Evolutionary conservation across 768 basidiomycete genomes (phyloP), one percentile per base, ranked within the genome.

Genomic region (Pluteus cervinus): DNA sequence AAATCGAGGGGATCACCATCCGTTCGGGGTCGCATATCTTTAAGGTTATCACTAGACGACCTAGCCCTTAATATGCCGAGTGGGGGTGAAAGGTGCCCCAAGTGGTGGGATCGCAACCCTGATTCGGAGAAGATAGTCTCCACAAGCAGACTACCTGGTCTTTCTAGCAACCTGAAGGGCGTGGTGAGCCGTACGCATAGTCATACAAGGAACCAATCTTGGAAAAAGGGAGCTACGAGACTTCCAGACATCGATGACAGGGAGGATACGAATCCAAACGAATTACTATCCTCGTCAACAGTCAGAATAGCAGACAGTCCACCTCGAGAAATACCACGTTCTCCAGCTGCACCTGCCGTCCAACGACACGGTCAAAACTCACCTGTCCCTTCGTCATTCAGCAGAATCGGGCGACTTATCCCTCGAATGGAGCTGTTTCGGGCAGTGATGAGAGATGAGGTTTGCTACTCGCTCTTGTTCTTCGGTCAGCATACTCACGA

Each of bases 361-460:
- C n/a, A n/a, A 28, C 26, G 9, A 9, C 46, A 39, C 31, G 46
- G 49, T 22, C 45, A 26, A 31, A 28, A 30, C 18, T 54, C 53
- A 31, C 57, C 56, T 9, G 46, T 51, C 5, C 53, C 55, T 24
- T 65, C 63, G 9, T 53, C 57, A 7, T 48, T 58, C 39, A 71
- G 68, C 44, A 62, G 66, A 17, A 48, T 75, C 20, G 68, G 69
- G 33, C 63, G 67, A 42, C 61, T 73, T 31, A 60, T 79, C 25
- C 71, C 76, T 7, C 63, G 67, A 9, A 70, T 77, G 62, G 66
- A 65, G 39, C 57, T 75, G 18, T 74, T 81, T 41, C 69, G 63
- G 20, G 53, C 68, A 48, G 76, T 76, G 22, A 68, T 82, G 58
- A 71, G 66, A 45, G 72, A 82, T 51, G 80, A 82, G 68, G 79